Evolutionary conservation across 2,329 filamentous ascomycete genomes (phyloP).

Genomic region (Fusarium setosum): DNA sequence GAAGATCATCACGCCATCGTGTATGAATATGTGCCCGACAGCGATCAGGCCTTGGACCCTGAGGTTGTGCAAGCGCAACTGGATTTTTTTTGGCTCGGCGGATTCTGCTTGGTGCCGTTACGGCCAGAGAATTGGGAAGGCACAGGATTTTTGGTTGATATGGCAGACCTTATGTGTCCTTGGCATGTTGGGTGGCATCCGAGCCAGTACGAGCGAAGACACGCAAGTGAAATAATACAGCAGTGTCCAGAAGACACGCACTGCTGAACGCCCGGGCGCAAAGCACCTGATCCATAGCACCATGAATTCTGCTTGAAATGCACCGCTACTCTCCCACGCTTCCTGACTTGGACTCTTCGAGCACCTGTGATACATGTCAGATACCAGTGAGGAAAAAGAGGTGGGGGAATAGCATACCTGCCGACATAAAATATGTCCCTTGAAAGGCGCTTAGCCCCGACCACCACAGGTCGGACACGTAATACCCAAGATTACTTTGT

Average conservation of each 20-base stretch:
- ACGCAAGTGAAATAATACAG: not conserved
- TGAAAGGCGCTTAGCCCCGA: not conserved
- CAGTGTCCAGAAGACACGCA: not conserved
- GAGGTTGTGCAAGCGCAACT: conserved; percentile 1
- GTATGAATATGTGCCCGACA: conserved; percentile 1
- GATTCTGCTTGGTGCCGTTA: not conserved
- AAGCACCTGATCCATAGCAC: not conserved
- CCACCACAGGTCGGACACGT: not conserved
- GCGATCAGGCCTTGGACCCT: not conserved
- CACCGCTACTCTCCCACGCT: not conserved
- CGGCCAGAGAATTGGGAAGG: not conserved
- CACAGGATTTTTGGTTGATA: not conserved
- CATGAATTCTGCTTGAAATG: not conserved
- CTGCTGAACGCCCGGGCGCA: not conserved
- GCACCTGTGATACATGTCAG: not conserved
- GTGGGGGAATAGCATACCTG: not conserved
- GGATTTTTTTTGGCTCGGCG: conserved; percentile 1
- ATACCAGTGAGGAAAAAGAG: not conserved
- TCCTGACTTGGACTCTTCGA: not conserved
- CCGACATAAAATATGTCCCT: not conserved
- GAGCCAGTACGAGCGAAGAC: not conserved
- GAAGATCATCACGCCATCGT: conserved; percentile 1
- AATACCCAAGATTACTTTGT: not conserved
- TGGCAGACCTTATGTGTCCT: not conserved
- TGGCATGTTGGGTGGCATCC: not conserved